These are phyloP conservation scores for Apiospora malaysiana DNA, from an alignment of 2,329 filamentous ascomycete species.

Conservation along the genomic window DNA sequence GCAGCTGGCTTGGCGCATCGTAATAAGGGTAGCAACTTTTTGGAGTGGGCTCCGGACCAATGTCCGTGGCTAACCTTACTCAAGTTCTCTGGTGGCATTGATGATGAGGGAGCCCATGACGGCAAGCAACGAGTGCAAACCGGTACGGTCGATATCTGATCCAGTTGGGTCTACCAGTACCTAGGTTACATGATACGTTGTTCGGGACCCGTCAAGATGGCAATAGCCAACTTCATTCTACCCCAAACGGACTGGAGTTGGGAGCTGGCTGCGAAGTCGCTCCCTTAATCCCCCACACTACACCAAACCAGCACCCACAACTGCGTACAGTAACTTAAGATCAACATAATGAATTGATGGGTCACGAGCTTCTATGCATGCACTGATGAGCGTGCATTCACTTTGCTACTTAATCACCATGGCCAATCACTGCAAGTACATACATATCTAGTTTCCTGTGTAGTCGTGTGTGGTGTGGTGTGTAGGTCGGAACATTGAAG, in stretches of 20 bases:
- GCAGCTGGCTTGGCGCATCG: not conserved
- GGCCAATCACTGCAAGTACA: no score
- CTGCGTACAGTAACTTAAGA: not conserved
- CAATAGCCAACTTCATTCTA: not conserved
- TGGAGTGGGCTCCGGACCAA: not conserved
- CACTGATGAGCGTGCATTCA: not conserved
- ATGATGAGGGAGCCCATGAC: constrained; percentile 6
- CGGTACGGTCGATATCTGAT: not conserved
- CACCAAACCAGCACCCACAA: not conserved
- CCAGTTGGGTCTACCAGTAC: not conserved
- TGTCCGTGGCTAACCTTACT: not conserved
- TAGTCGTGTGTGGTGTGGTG: no score
- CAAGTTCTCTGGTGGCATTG: not conserved
- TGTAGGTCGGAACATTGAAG: no score
- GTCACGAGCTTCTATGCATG: not conserved
- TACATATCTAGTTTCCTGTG: no score
- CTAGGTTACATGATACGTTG: not conserved
- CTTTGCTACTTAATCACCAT: not conserved
- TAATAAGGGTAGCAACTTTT: not conserved
- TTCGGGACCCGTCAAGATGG: not conserved
- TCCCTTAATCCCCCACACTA: not conserved
- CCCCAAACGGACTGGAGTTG: not conserved
- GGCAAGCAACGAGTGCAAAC: not conserved
- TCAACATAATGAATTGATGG: no score
- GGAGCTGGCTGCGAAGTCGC: not conserved